Conservation (phyloP, 768 basidiomycete species). For the Tylopilus plumbeoviolaceoides region DNA sequence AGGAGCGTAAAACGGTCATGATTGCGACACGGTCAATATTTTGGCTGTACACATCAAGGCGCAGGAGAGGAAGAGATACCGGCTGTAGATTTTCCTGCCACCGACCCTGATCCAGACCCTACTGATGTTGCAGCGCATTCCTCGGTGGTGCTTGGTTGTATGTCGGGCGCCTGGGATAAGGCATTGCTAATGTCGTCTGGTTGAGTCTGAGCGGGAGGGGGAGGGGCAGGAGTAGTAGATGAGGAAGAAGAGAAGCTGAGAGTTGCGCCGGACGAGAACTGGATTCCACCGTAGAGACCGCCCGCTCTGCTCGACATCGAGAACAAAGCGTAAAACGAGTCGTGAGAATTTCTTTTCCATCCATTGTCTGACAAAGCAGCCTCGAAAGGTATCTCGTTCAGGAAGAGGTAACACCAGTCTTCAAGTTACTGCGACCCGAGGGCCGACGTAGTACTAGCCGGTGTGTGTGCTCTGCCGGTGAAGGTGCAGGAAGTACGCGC, state of each 20-base stretch:
- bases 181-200: slow-evolving; percentile 17
- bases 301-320: slow-evolving; percentile 76
- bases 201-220: slow-evolving; percentile 21
- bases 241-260: slow-evolving; percentile 41
- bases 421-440: no score
- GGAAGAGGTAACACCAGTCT: no score
- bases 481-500: no score
- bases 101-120: slow-evolving; percentile 25
- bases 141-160: slow-evolving; percentile 24
- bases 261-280: slow-evolving; percentile 69
- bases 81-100: slow-evolving; percentile 48
- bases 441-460: no score
- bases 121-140: slow-evolving; percentile 22
- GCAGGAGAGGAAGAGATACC: slow-evolving; percentile 49
- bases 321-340: slow-evolving; percentile 20
- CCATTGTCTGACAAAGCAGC: background rate
- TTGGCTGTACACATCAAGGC: slow-evolving; percentile 33
- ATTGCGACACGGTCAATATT: slow-evolving; percentile 36
- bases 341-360: slow-evolving; percentile 14
- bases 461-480: no score
- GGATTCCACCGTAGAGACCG: slow-evolving; percentile 83
- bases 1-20: slow-evolving; percentile 27
- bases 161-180: slow-evolving; percentile 22
- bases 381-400: no score
- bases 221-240: slow-evolving; percentile 32